Percentiles rank a stretch among this genome's conserved stretches.
These are phyloP conservation scores for Leishmania martiniquensis DNA, from an alignment of 208 protist genomes.

Conservation along the genomic window DNA sequence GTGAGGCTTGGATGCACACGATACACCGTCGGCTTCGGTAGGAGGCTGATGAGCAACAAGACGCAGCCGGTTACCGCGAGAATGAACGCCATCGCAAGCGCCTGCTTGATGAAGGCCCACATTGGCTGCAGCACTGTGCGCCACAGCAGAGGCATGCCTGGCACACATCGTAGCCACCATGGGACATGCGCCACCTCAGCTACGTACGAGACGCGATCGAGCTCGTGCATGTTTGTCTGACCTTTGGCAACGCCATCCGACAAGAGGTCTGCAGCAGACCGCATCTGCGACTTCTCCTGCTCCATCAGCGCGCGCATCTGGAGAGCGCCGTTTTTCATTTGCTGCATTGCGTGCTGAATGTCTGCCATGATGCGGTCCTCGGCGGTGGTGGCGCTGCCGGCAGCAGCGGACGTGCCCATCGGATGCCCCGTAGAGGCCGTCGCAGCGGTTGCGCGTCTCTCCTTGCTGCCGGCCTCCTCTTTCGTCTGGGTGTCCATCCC, in stretches of 20 bases:
- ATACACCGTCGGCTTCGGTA: constrained; percentile 38
- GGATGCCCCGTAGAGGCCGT: not conserved
- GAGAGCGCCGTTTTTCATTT: constrained; percentile 63
- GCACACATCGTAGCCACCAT: constrained; percentile 34
- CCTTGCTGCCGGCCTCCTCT: not conserved
- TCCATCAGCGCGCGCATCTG: constrained; percentile 65
- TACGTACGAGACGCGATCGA: constrained; percentile 36
- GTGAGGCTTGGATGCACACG: not conserved
- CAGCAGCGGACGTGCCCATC: not conserved
- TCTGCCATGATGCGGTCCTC: constrained; percentile 59
- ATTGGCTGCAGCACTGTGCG: constrained; percentile 50
- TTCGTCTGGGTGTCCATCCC: not conserved
- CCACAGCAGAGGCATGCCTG: constrained; percentile 58
- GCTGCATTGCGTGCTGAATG: constrained; percentile 48
- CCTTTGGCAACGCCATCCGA: constrained; percentile 43
- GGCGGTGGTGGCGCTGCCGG: not conserved
- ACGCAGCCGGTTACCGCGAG: constrained; percentile 35
- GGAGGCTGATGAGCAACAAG: constrained; percentile 52
- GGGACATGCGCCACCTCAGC: constrained; percentile 13
- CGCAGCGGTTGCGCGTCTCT: not conserved
- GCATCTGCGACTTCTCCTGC: constrained; percentile 44
- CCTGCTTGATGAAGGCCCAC: constrained; percentile 64
- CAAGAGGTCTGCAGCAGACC: constrained; percentile 49
- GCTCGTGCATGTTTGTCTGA: constrained; percentile 29
- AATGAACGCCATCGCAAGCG: constrained; percentile 43